Percentiles rank a stretch among this genome's conserved stretches.
Evolutionary conservation across 495 filamentous ascomycete species (phyloP).

Genomic region (Halenospora varia): DNA sequence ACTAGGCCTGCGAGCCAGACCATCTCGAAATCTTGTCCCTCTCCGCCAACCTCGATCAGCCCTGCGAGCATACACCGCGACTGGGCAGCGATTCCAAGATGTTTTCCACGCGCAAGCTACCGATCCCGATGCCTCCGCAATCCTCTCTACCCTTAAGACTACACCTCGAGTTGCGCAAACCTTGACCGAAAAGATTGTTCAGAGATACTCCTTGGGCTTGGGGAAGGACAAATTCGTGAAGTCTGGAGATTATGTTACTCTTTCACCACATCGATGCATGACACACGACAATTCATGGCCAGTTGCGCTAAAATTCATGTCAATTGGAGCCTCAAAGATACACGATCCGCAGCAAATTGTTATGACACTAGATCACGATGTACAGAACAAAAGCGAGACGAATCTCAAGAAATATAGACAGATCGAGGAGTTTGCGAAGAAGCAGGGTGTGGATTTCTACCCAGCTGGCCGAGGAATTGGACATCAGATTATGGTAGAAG

Average conservation of each 20-base stretch:
- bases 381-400: constrained; percentile 78
- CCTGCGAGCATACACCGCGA: constrained; percentile 33
- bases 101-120: constrained; percentile 49
- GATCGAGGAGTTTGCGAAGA: constrained; percentile 82
- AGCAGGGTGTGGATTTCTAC: constrained; percentile 80
- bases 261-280: constrained; percentile 74
- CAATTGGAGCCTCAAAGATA: constrained; percentile 28
- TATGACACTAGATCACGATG: constrained; percentile 91
- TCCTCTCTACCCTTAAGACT: constrained; percentile 39
- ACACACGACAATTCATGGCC: constrained; percentile 95
- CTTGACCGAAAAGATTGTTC: constrained; percentile 89
- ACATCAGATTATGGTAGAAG: constrained; percentile 76
- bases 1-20: constrained; percentile 20
- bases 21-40: constrained; percentile 16
- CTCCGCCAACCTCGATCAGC: constrained; percentile 10
- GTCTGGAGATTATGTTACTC: constrained; percentile 78
- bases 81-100: constrained; percentile 37
- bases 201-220: constrained; percentile 69
- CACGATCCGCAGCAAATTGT: constrained; percentile 24
- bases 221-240: constrained; percentile 65
- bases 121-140: constrained; percentile 36
- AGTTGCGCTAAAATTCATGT: constrained; percentile 62
- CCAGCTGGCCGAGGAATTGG: constrained; percentile 81
- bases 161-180: constrained; percentile 60
- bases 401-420: constrained; percentile 82